Conservation (phyloP, 306 rosid species). For the Cicer bijugum region DNA sequence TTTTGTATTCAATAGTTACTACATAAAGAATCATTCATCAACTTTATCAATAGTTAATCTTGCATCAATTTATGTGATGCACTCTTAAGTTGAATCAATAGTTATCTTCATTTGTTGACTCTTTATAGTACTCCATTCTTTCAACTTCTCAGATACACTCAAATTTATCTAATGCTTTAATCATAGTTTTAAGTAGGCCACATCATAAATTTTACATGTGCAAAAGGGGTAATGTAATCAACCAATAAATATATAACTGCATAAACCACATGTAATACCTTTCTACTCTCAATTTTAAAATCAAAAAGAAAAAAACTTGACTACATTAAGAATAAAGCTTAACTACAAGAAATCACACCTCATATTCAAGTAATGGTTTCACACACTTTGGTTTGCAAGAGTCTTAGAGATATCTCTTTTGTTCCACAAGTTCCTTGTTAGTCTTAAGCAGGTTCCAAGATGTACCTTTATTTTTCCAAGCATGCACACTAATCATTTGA, state of each 20-base stretch:
- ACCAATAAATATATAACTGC: background rate
- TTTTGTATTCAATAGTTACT: conserved; percentile 81
- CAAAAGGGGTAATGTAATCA: background rate
- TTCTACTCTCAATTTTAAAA: background rate
- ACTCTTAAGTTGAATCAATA: no score
- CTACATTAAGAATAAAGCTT: conserved; percentile 18
- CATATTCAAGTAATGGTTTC: conserved; percentile 75
- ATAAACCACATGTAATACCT: conserved; percentile 8
- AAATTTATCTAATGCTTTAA: no score
- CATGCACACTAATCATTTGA: background rate
- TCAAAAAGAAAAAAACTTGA: background rate
- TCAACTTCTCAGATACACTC: no score
- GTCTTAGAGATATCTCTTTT: conserved; percentile 78
- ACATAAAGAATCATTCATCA: conserved; percentile 57
- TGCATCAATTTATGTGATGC: no score
- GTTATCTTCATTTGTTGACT: no score
- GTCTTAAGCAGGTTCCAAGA: conserved; percentile 59
- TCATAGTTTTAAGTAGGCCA: no score
- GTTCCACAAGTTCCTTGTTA: conserved; percentile 94
- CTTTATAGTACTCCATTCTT: no score
- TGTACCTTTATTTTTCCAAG: background rate
- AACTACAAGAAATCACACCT: conserved; percentile 55
- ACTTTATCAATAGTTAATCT: background rate
- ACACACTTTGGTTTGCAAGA: conserved; percentile 97
- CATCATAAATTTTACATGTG: background rate